phyloP scores from a whole-genome alignment of 1,139 yeast species.

The Taiozyma sp. region DNA sequence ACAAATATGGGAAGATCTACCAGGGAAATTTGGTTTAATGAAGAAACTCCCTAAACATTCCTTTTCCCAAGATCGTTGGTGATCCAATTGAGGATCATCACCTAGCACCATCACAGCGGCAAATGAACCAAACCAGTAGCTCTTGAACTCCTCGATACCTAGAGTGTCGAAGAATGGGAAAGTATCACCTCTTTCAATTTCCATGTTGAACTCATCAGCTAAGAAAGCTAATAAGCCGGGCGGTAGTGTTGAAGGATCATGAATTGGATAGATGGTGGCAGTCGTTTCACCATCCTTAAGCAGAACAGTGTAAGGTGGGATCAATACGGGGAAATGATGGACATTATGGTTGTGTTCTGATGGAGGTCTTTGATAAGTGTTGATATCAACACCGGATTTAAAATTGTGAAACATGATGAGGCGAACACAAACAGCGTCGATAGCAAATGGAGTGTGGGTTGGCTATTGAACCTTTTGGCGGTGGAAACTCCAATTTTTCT shows the following conservation, averaged over 20 bases:
- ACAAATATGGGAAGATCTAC: slow-evolving; percentile 90
- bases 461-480: no score
- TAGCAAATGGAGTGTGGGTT: no score
- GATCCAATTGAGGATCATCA: slow-evolving; percentile 55
- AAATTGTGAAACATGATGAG: neutral
- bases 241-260: slow-evolving; percentile 60
- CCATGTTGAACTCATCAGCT: slow-evolving; percentile 92
- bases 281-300: slow-evolving; percentile 87
- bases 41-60: slow-evolving; percentile 84
- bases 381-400: neutral
- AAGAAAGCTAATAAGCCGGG: slow-evolving; percentile 73
- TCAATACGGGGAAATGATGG: slow-evolving; percentile 22
- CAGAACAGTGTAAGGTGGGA: slow-evolving; percentile 54
- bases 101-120: slow-evolving; percentile 87
- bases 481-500: no score
- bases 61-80: slow-evolving; percentile 76
- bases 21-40: slow-evolving; percentile 87
- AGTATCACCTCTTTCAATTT: slow-evolving; percentile 84
- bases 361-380: neutral
- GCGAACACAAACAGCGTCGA: no score
- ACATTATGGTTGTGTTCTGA: slow-evolving; percentile 1
- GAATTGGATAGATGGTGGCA: slow-evolving; percentile 87
- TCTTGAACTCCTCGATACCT: slow-evolving; percentile 66
- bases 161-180: slow-evolving; percentile 80
- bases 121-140: slow-evolving; percentile 80